These are phyloP conservation scores for Pyrenochaeta sp. DNA, from an alignment of 2,329 filamentous ascomycete genomes.

Conservation along the genomic window DNA sequence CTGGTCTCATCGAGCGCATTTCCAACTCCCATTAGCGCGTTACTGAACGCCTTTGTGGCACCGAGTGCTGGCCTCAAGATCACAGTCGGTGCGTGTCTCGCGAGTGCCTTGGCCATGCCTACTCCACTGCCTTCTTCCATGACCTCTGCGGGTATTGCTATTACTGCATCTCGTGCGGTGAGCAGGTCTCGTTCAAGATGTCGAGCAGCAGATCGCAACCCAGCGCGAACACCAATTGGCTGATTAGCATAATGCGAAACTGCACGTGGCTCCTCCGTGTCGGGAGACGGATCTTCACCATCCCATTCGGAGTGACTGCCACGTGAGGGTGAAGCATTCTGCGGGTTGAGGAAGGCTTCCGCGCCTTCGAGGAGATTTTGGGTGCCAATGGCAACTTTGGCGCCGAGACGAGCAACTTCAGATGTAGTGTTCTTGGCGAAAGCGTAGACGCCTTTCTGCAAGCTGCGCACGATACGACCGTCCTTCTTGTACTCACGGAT, in stretches of 20 bases:
- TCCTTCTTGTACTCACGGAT: constrained; percentile 94
- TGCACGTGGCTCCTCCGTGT: constrained; percentile 75
- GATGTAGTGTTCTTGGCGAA: constrained; percentile 95
- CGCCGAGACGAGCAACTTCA: constrained; percentile 91
- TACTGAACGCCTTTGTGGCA: constrained; percentile 84
- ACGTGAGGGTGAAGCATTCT: constrained; percentile 28
- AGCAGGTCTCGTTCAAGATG: constrained; percentile 88
- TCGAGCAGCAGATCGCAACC: constrained; percentile 80
- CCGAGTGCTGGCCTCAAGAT: constrained; percentile 91
- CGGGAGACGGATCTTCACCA: constrained; percentile 65
- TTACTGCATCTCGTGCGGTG: constrained; percentile 86
- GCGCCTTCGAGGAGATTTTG: constrained; percentile 91
- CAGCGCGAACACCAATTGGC: constrained; percentile 86
- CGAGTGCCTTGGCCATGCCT: constrained; percentile 79
- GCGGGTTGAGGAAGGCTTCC: constrained; percentile 73
- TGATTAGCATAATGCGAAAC: constrained; percentile 95
- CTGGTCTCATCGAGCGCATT: constrained; percentile 89
- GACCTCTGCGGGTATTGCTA: constrained; percentile 90
- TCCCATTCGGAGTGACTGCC: constrained; percentile 52
- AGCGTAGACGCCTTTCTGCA: constrained; percentile 86
- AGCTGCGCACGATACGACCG: constrained; percentile 86
- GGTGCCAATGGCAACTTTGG: constrained; percentile 92
- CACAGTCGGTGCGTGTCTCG: constrained; percentile 86
- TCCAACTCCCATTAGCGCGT: constrained; percentile 88
- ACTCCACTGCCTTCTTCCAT: constrained; percentile 84